Conservation (phyloP, 768 basidiomycete genomes). For the Butyriboletus loyo region DNA sequence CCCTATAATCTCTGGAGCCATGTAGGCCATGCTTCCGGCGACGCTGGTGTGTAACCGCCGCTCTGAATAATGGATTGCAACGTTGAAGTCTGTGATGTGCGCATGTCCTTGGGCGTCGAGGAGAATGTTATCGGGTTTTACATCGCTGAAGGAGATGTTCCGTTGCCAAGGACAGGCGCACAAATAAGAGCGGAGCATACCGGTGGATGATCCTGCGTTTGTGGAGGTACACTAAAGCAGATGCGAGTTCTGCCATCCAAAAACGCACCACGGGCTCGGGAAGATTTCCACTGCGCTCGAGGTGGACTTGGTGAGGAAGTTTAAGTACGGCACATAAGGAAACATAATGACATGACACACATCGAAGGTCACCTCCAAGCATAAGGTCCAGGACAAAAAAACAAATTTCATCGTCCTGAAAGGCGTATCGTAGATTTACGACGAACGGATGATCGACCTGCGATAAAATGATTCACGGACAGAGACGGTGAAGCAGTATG, state of each 20-base stretch:
- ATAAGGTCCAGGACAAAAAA: conserved; percentile 98
- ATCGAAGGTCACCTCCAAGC: conserved; percentile 92
- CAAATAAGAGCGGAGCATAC: conserved; percentile 40
- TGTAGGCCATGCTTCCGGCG: conserved; percentile 98
- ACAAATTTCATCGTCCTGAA: conserved; percentile 96
- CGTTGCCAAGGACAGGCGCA: conserved; percentile 6
- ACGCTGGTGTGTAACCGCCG: conserved; percentile 86
- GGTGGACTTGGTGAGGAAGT: conserved; percentile 57
- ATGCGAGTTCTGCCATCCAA: conserved; percentile 85
- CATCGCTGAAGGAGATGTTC: conserved; percentile 53
- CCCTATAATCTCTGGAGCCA: conserved; percentile 96
- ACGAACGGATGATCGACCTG: conserved; percentile 89
- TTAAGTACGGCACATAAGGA: not conserved
- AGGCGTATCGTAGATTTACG: conserved; percentile 90
- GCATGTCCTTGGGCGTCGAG: conserved; percentile 93
- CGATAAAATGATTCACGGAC: not conserved
- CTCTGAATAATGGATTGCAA: conserved; percentile 96
- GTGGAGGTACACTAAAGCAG: conserved; percentile 87
- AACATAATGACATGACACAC: conserved; percentile 44
- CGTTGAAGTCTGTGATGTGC: conserved; percentile 98
- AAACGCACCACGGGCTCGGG: conserved; percentile 75
- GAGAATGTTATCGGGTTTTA: conserved; percentile 97
- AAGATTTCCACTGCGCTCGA: conserved; percentile 68
- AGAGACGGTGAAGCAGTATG: conserved; percentile 2
- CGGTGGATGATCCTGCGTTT: conserved; percentile 91